Conservation (phyloP, 1,139 yeast genomes). For the Magnusiomyces fungicola region DNA sequence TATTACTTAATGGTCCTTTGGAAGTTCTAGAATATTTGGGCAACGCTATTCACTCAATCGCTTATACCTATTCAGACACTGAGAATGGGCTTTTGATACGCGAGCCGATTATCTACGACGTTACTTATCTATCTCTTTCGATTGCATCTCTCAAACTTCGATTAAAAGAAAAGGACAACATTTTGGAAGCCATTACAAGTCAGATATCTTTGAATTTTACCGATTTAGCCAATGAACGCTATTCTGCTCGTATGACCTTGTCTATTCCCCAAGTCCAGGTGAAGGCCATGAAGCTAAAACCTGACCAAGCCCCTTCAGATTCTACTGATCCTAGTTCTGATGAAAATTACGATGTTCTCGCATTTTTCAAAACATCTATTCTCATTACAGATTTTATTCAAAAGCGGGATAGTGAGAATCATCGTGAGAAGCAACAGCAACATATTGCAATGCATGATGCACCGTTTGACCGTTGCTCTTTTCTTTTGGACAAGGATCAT, state of each 20-base stretch:
- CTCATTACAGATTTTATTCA: conserved; percentile 54
- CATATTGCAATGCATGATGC: conserved; percentile 71
- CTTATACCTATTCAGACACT: conserved; percentile 57
- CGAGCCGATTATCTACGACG: conserved; percentile 56
- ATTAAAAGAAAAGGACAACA: conserved; percentile 29
- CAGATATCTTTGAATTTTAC: conserved; percentile 45
- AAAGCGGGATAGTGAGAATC: conserved; percentile 42
- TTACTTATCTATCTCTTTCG: conserved; percentile 45
- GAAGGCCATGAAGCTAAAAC: conserved; percentile 28
- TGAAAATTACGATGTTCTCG: conserved; percentile 21
- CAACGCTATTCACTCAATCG: conserved; percentile 43
- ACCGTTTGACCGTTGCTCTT: conserved; percentile 73
- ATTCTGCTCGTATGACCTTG: conserved; percentile 49
- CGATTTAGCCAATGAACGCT: conserved; percentile 64
- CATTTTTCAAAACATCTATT: conserved; percentile 47
- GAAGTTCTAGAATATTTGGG: conserved; percentile 42
- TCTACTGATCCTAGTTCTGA: conserved; percentile 2
- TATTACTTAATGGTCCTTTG: conserved; percentile 48
- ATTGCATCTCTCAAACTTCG: conserved; percentile 24
- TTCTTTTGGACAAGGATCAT: conserved; percentile 48
- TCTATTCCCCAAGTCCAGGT: conserved; percentile 42
- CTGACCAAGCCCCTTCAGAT: conserved; percentile 17
- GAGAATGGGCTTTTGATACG: conserved; percentile 65
- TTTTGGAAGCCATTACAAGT: conserved; percentile 27
- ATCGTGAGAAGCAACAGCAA: conserved; percentile 49